Evolutionary conservation across 306 rosid species (phyloP).

Genomic region (Luffa acutangula): DNA sequence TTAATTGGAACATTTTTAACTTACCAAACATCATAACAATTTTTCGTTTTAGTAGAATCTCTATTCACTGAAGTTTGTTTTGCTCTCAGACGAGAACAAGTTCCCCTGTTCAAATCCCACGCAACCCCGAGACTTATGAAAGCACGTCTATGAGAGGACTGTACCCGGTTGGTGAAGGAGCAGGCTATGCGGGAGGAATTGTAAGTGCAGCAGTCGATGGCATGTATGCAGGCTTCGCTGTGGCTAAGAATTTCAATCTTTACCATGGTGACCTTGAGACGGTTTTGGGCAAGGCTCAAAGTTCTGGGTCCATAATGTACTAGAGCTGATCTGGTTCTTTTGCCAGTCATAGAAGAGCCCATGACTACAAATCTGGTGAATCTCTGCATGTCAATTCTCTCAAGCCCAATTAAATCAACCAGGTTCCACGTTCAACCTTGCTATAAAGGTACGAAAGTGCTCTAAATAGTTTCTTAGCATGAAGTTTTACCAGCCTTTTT

Average conservation of each 20-base stretch:
- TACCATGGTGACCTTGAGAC: conserved; percentile 51
- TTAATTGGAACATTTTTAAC: not conserved
- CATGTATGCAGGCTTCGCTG: conserved; percentile 81
- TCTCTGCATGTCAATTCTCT: not conserved
- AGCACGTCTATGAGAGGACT: conserved; percentile 73
- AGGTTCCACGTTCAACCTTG: not conserved
- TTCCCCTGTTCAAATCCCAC: conserved; percentile 82
- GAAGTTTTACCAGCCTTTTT: not conserved
- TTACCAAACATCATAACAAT: not conserved
- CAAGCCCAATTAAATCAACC: not conserved
- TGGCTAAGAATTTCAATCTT: conserved; percentile 48
- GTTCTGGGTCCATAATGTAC: conserved; percentile 55
- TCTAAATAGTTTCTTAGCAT: not conserved
- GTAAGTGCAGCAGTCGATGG: conserved; percentile 96
- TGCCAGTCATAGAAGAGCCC: not conserved
- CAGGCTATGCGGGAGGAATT: conserved; percentile 98
- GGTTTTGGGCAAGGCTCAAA: conserved; percentile 65
- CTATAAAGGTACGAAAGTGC: not conserved
- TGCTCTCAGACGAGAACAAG: conserved; percentile 76
- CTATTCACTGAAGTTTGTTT: not conserved
- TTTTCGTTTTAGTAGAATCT: not conserved
- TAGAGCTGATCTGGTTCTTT: conserved; percentile 20
- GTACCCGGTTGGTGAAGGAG: conserved; percentile 95
- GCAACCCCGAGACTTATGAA: conserved; percentile 53
- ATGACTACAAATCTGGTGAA: not conserved